Evolutionary conservation across 768 basidiomycete species (phyloP), one percentile per base, ranked within the genome.

Genomic region (Lactarius quietus): DNA sequence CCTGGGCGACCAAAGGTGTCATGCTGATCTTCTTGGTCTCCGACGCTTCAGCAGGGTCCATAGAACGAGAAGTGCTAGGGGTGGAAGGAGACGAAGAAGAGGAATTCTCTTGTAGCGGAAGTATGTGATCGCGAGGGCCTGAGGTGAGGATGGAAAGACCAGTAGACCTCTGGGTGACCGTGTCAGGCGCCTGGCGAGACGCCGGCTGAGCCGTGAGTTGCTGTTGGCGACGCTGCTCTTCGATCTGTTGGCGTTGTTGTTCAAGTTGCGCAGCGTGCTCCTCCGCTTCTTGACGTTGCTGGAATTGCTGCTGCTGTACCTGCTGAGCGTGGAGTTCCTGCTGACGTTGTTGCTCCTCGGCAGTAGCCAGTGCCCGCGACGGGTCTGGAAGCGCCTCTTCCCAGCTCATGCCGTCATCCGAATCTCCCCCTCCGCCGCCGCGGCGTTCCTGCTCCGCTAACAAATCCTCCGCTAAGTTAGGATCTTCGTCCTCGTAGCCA

Each of bases 401-500:
- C 94, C 95, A 95, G 65, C 84, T 83, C 85, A 95, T 91, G 3
- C 87, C 89, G 71, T 95, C 93, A 66, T 93, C 92, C 0, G 83
- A 84, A 59, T 90, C 89, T 81, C 39, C 59, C 80, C 59, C 59
- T 35, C 38, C 65, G 17, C 28, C 57, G 43, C 53, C 65, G 23
- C 61, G 65, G 51, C 57, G 61, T 36, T 54, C 84, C 23, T 78
- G 78, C 57, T 80, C 79, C 63, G 76, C 72, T n/a, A 75, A 73
- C 64, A 81, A 83, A 70, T 85, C 84, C 39, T 83, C 79, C 4
- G 78, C 82, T n/a, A 90, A 77, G 20, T 83, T 85, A 1, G 79
- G 74, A 62, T 92, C 90, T 73, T 88, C 86, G 52, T 86, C 87
- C 64, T 87, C 83, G 67, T 89, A 90, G 4, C 81, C 84, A 15